Percentiles rank a stretch among this genome's conserved stretches.
These are phyloP conservation scores for Sporothrix pallida DNA, from an alignment of 2,329 filamentous ascomycete genomes.

Conservation along the genomic window DNA sequence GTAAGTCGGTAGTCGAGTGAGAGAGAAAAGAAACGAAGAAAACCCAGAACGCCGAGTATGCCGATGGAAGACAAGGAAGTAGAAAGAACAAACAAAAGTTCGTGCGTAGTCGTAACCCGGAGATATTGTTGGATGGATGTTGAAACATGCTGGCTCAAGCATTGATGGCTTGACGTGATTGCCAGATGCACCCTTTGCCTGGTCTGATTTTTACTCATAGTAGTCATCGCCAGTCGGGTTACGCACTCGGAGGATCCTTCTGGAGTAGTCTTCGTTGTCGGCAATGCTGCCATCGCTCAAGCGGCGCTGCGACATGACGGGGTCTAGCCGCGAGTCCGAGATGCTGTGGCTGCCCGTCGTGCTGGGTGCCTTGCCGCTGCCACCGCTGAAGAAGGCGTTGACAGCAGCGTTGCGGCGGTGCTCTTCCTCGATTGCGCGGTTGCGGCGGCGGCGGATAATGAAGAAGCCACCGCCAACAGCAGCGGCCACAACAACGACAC, in stretches of 20 bases:
- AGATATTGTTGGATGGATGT: slow-evolving; percentile 25
- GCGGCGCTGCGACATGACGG: slow-evolving; percentile 80
- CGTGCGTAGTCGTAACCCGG: slow-evolving; percentile 47
- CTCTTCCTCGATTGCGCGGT: slow-evolving; percentile 80
- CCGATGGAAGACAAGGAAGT: slow-evolving; percentile 44
- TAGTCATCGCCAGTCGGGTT: slow-evolving; percentile 35
- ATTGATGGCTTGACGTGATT: slow-evolving; percentile 59
- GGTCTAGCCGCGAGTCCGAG: slow-evolving; percentile 84
- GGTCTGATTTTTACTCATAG: background rate
- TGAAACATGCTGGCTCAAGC: slow-evolving; percentile 51
- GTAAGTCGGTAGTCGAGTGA: background rate
- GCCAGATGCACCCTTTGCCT: background rate
- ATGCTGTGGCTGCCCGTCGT: slow-evolving; percentile 72
- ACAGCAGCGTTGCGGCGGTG: slow-evolving; percentile 81
- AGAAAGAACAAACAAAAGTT: slow-evolving; percentile 48
- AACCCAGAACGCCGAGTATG: slow-evolving; percentile 49
- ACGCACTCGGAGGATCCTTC: slow-evolving; percentile 89
- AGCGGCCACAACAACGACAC: slow-evolving; percentile 71
- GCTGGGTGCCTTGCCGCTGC: slow-evolving; percentile 62
- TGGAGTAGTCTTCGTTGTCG: slow-evolving; percentile 95
- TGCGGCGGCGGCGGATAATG: slow-evolving; percentile 75
- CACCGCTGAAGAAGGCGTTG: slow-evolving; percentile 73
- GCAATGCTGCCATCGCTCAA: slow-evolving; percentile 96
- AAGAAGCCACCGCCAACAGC: slow-evolving; percentile 74
- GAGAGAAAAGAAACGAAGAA: slow-evolving; percentile 27